Conservation (phyloP, 768 basidiomycete species). For the Fistulinella prunicolor region DNA sequence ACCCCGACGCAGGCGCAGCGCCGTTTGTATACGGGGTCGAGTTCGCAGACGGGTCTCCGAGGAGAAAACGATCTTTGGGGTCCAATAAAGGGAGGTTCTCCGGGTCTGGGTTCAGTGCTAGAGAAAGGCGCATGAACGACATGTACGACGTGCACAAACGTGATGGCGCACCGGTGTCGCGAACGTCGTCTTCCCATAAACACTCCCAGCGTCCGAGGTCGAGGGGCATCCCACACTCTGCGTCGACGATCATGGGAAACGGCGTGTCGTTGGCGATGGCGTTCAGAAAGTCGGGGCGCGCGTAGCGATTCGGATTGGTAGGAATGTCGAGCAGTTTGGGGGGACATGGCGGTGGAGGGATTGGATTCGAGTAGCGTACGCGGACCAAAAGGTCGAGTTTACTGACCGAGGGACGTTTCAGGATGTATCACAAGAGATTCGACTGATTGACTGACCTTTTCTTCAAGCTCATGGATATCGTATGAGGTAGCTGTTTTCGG, state of each 20-base stretch:
- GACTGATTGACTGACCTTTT: slow-evolving; percentile 42
- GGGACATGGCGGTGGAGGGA: slow-evolving; percentile 95
- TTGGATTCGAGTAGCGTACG: slow-evolving; percentile 90
- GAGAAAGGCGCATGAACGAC: background rate
- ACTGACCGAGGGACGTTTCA: slow-evolving; percentile 34
- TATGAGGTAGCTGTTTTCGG: background rate
- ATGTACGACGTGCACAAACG: too few relatives aligned
- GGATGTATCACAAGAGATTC: background rate
- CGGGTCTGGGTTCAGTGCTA: slow-evolving; percentile 66
- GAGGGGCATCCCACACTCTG: slow-evolving; percentile 94
- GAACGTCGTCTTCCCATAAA: slow-evolving; percentile 77
- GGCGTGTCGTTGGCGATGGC: slow-evolving; percentile 77
- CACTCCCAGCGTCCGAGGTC: slow-evolving; percentile 82
- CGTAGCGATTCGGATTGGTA: slow-evolving; percentile 87
- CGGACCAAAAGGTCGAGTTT: slow-evolving; percentile 91
- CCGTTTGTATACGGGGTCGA: slow-evolving; percentile 43
- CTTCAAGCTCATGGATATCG: slow-evolving; percentile 48
- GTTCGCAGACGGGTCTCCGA: slow-evolving; percentile 59
- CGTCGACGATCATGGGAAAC: slow-evolving; percentile 94
- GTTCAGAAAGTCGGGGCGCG: slow-evolving; percentile 80
- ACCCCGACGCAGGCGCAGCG: slow-evolving; percentile 30
- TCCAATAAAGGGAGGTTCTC: slow-evolving; percentile 59
- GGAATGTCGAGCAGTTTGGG: slow-evolving; percentile 91
- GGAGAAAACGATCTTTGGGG: slow-evolving; percentile 71
- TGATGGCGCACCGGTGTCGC: slow-evolving; percentile 63